Evolutionary conservation across 768 basidiomycete species (phyloP).

Genomic region (Psilocybe azurescens): DNA sequence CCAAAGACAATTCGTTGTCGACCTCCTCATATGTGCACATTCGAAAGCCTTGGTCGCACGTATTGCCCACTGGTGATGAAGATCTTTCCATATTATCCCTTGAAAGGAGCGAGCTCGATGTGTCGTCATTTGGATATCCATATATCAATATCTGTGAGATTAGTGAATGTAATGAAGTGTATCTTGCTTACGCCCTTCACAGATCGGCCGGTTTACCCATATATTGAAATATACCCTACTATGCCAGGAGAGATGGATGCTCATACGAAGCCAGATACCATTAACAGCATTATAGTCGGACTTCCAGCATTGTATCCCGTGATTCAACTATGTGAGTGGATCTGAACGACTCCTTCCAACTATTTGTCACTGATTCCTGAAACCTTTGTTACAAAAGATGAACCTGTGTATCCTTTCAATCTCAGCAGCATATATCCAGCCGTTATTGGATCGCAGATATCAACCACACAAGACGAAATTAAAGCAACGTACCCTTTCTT

Average conservation of each 20-base stretch:
- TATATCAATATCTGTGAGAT: slow-evolving; percentile 34
- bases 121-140: slow-evolving; percentile 25
- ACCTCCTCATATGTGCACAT: not conserved
- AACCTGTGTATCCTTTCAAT: slow-evolving; percentile 27
- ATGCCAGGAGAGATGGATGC: slow-evolving; percentile 1
- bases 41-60: too few relatives aligned
- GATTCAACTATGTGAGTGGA: slow-evolving; percentile 28
- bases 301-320: slow-evolving; percentile 24
- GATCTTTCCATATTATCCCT: not conserved
- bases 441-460: not conserved
- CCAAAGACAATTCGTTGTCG: not conserved
- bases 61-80: too few relatives aligned
- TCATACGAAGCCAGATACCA: not conserved
- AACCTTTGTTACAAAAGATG: slow-evolving; percentile 14
- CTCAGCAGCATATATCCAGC: slow-evolving; percentile 23
- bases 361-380: not conserved
- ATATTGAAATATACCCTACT: slow-evolving; percentile 46
- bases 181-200: not conserved
- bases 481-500: slow-evolving; percentile 19
- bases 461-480: not conserved
- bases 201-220: slow-evolving; percentile 42
- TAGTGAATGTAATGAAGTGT: not conserved
- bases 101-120: not conserved
- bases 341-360: too few relatives aligned
- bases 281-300: not conserved